phyloP scores from a whole-genome alignment of 2,329 filamentous ascomycete genomes.

The Helotiales sp. region DNA sequence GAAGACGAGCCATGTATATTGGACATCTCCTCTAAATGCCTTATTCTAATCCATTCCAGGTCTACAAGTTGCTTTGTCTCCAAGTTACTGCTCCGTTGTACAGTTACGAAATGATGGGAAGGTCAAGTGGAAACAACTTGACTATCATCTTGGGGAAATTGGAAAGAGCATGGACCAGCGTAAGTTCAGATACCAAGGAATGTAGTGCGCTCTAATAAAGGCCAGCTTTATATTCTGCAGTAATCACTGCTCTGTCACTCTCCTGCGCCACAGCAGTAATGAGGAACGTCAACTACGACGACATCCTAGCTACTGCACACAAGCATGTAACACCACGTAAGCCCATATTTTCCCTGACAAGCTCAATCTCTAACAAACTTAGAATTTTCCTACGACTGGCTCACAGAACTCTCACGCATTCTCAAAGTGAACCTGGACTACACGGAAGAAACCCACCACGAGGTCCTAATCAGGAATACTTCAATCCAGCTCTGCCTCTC shows the following conservation, averaged over 20 bases:
- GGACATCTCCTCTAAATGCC: neutral
- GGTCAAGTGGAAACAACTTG: conserved; percentile 62
- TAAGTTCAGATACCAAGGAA: conserved; percentile 41
- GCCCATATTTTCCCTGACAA: conserved; percentile 5
- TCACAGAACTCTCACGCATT: conserved; percentile 70
- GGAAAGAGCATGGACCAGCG: conserved; percentile 55
- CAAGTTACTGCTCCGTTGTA: conserved; percentile 62
- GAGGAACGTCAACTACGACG: conserved; percentile 63
- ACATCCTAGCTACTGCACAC: conserved; percentile 69
- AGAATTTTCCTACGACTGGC: conserved; percentile 67
- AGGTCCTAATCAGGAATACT: conserved; percentile 74
- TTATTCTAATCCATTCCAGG: conserved; percentile 45
- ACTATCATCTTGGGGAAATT: conserved; percentile 56
- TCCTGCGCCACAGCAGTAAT: conserved; percentile 55
- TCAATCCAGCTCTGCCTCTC: conserved; percentile 78
- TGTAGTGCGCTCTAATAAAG: conserved; percentile 28
- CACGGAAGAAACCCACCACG: conserved; percentile 73
- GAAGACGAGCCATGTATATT: conserved; percentile 67
- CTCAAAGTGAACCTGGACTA: conserved; percentile 81
- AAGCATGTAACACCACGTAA: conserved; percentile 40
- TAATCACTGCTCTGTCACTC: conserved; percentile 65
- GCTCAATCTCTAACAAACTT: neutral
- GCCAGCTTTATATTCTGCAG: conserved; percentile 59
- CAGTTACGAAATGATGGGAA: conserved; percentile 64
- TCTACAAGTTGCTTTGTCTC: conserved; percentile 64